These are phyloP conservation scores for Ganoderma leucocontextum DNA, from an alignment of 1,284 basidiomycete species.

Conservation along the genomic window DNA sequence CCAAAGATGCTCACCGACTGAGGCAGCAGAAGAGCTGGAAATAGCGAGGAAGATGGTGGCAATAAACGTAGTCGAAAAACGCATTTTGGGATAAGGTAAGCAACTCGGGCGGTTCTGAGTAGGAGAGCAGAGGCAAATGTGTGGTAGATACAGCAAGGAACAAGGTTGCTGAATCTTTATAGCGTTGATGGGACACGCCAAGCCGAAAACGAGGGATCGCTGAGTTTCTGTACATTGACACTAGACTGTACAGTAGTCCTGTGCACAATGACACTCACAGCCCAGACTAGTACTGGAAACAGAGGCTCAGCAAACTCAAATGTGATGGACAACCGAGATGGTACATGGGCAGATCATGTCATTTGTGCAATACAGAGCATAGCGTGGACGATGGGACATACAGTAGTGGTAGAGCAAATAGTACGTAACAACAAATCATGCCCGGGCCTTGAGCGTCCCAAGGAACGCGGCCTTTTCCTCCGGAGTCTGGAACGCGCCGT, in stretches of 20 bases:
- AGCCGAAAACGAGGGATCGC: not conserved
- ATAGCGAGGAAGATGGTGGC: too few species aligned
- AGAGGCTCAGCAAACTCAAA: not conserved
- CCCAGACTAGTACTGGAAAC: not conserved
- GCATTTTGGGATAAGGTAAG: too few species aligned
- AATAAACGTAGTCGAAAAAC: too few species aligned
- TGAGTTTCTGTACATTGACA: not conserved
- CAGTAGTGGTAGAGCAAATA: constrained; percentile 39
- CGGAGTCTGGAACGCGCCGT: constrained; percentile 94
- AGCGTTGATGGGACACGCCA: too few species aligned
- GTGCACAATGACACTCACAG: not conserved
- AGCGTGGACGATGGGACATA: constrained; percentile 45
- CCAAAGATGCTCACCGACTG: too few species aligned
- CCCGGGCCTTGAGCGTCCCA: constrained; percentile 87
- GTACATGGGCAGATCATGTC: constrained; percentile 37
- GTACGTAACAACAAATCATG: constrained; percentile 47
- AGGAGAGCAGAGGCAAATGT: too few species aligned
- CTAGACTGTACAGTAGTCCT: not conserved
- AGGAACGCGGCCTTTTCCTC: constrained; percentile 97
- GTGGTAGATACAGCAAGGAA: too few species aligned
- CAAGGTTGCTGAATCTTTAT: not conserved
- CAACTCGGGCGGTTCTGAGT: too few species aligned
- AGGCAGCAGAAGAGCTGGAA: too few species aligned
- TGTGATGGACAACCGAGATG: constrained; percentile 32
- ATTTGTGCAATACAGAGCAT: constrained; percentile 49